Evolutionary conservation across 129 eudicot species (phyloP).

Genomic region (Saposhnikovia divaricata): DNA sequence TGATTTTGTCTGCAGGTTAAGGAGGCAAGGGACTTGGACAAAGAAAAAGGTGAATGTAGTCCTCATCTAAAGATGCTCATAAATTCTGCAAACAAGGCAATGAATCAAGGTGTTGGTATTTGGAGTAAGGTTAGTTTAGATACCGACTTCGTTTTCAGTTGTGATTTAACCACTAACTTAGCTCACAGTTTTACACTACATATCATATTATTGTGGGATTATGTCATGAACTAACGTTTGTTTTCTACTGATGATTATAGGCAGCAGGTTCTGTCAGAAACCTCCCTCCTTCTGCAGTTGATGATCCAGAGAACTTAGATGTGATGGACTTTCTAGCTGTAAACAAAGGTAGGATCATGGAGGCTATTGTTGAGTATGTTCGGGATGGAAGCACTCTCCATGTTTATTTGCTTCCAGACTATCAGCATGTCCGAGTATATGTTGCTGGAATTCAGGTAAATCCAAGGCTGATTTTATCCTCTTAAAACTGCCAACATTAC

Average conservation of each 20-base stretch:
- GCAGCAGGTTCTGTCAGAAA: conserved; percentile 73
- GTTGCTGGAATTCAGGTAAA: conserved; percentile 89
- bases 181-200: no score
- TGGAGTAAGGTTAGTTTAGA: conserved; percentile 73
- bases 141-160: not conserved
- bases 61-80: conserved; percentile 51
- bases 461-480: not conserved
- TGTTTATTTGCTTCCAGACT: conserved; percentile 90
- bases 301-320: conserved; percentile 69
- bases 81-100: conserved; percentile 69
- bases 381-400: conserved; percentile 94
- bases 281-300: conserved; percentile 91
- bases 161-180: conserved; percentile 25
- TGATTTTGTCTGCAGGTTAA: conserved; percentile 53
- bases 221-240: not conserved
- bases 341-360: conserved; percentile 72
- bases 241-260: conserved; percentile 33
- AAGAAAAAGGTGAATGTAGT: conserved; percentile 64
- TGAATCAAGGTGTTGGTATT: conserved; percentile 72
- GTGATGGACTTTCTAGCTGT: conserved; percentile 45
- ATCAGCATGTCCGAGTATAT: conserved; percentile 85
- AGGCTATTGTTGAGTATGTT: conserved; percentile 89
- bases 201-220: not conserved
- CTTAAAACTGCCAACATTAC: not conserved
- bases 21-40: conserved; percentile 40